These are phyloP conservation scores for Puccinellia tenuiflora DNA, from an alignment of 176 grass and related monocot species.

Conservation along the genomic window DNA sequence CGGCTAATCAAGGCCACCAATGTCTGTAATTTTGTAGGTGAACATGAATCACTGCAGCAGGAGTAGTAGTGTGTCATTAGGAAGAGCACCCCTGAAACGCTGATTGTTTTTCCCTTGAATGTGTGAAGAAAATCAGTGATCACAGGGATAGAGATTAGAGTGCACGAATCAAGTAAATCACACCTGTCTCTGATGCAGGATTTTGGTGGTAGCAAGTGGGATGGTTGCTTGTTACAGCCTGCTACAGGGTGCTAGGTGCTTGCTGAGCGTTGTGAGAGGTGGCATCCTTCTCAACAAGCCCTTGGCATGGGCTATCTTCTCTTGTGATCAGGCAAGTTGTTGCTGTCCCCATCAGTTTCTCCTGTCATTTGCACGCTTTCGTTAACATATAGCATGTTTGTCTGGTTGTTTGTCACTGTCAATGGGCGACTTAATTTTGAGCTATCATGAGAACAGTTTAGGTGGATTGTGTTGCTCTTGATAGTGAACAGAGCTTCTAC, in stretches of 20 bases:
- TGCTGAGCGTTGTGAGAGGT: constrained; percentile 48
- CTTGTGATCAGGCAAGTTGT: constrained; percentile 78
- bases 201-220: constrained; percentile 82
- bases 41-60: not conserved
- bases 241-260: constrained; percentile 66
- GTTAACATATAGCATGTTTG: constrained; percentile 6
- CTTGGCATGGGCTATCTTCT: constrained; percentile 89
- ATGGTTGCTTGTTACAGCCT: constrained; percentile 68
- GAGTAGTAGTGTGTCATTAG: not conserved
- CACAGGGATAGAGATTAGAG: no score
- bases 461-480: not conserved
- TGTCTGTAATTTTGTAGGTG: not conserved
- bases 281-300: constrained; percentile 50
- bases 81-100: not conserved
- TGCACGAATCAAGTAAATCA: not conserved
- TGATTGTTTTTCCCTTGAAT: not conserved
- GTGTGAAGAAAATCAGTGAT: not conserved
- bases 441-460: not conserved
- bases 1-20: not conserved
- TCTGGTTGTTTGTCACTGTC: constrained; percentile 9
- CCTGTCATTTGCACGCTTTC: constrained; percentile 1
- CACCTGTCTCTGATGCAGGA: constrained; percentile 34
- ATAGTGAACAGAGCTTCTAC: not conserved
- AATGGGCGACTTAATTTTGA: not conserved
- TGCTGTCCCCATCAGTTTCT: constrained; percentile 5